Base-by-base conservation (phyloP, 2,329 filamentous ascomycete genomes). In the Blastomyces emzantsi region DNA sequence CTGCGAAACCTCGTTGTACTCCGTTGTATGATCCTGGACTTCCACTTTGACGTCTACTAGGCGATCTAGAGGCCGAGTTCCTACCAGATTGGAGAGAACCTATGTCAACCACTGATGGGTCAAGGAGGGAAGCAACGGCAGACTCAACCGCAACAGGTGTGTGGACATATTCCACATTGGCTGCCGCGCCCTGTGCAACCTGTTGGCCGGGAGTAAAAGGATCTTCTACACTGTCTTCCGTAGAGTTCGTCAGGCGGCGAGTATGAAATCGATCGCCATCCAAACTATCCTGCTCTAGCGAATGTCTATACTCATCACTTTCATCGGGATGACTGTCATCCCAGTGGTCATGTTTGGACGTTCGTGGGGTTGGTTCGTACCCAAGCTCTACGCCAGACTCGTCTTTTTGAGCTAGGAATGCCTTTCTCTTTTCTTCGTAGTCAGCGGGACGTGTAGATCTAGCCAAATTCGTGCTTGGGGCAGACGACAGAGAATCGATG, bases 121-220 rank as follows among this genome's bases (percentile, higher is more conserved):
- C 90, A 69, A 94, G 88, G 7, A 97, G 80, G 19, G 92, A 97
- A 8, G 93, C 93, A 13, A 97, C 92, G 11, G 89, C 90, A 17
- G 92, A 97, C 75, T 97, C 92, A 0, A 96, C 87, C 1, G 84
- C 90, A 43, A 86, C 72, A 1, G 85, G 85, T 1, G 85, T 87
- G 69, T 92, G 86, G 2, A 95, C 83, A 71, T 91, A 88, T 68
- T 90, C 83, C 1, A 91, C 88, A 69, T 90, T 96, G 13, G 87
- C 86, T 52, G 83, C 89, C 57, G 84, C 84, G 33, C 84, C 88
- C 25, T 84, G 85, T 39, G 84, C 85, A 33, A 96, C 85, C 63
- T 90, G 85, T 69, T 90, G 89, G 41, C 86, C 87, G 28, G 86
- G 81, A 41, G 84, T 80, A 67, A 87, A 80, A 54, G 79, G 74